A percentile compares a stretch with the other conserved stretches of the same genome.
Conservation (phyloP, 2,329 filamentous ascomycete species). For the Exophiala sp. region DNA sequence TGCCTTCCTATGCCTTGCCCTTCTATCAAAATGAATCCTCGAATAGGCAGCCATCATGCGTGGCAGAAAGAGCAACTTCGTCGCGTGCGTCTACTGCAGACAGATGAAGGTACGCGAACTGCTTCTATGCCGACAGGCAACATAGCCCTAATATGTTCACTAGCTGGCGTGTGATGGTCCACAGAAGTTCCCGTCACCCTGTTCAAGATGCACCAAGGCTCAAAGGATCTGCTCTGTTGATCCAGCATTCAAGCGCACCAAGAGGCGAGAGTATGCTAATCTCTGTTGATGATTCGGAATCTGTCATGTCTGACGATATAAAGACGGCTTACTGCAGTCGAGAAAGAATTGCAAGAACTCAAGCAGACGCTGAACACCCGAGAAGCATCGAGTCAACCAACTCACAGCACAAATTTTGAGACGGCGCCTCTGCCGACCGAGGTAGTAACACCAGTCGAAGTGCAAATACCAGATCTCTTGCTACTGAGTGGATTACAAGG, state of each 20-base stretch:
- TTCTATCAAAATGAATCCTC: no score
- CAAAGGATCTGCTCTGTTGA: neutral
- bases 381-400: neutral
- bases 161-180: neutral
- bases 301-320: neutral
- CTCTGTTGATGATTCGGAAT: neutral
- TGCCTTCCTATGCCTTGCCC: no score
- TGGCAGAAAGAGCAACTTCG: neutral
- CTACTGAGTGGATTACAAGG: neutral
- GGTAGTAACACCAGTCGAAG: neutral
- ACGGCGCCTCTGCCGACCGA: neutral
- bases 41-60: neutral
- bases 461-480: neutral
- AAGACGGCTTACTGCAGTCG: slow-evolving; percentile 1
- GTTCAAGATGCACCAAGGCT: neutral
- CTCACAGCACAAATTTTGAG: neutral
- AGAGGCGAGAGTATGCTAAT: neutral
- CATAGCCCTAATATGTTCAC: neutral
- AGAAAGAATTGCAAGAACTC: slow-evolving; percentile 1
- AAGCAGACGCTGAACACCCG: neutral
- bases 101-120: neutral
- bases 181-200: neutral
- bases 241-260: neutral
- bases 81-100: neutral
- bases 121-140: neutral